Evolutionary conservation across 306 rosid genomes (phyloP).

Genomic region (Arachis hypogaea): DNA sequence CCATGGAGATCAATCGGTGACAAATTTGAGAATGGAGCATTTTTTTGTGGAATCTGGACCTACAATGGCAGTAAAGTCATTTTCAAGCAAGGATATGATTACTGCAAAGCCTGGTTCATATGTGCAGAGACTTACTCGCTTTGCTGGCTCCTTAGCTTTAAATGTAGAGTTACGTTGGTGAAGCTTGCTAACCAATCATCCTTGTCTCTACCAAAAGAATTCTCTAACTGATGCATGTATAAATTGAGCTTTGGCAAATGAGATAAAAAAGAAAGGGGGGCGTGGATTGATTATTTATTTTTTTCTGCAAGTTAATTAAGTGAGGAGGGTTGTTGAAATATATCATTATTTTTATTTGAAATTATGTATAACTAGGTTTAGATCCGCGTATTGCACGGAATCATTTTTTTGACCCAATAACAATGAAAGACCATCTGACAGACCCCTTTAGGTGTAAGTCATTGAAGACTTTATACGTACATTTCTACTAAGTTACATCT

Average conservation of each 20-base stretch:
- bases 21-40: constrained; percentile 68
- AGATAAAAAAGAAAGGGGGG: background rate
- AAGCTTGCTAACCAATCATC: constrained; percentile 48
- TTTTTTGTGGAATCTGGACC: constrained; percentile 55
- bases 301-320: too few relatives aligned
- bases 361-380: too few relatives aligned
- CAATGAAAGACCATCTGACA: too few relatives aligned
- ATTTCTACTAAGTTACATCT: too few relatives aligned
- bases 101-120: constrained; percentile 51
- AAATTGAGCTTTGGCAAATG: constrained; percentile 5
- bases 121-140: constrained; percentile 56
- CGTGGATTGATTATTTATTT: too few relatives aligned
- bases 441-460: too few relatives aligned
- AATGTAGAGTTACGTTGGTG: constrained; percentile 41
- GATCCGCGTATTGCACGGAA: too few relatives aligned
- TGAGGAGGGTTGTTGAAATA: too few relatives aligned
- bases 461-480: too few relatives aligned
- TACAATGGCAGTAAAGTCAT: constrained; percentile 12
- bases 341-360: too few relatives aligned
- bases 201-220: background rate
- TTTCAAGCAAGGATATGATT: constrained; percentile 51
- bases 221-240: background rate
- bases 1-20: constrained; percentile 85
- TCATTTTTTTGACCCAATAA: too few relatives aligned
- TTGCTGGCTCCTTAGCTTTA: constrained; percentile 47